Conservation (phyloP, 208 protist genomes). For the Leishmania mexicana region DNA sequence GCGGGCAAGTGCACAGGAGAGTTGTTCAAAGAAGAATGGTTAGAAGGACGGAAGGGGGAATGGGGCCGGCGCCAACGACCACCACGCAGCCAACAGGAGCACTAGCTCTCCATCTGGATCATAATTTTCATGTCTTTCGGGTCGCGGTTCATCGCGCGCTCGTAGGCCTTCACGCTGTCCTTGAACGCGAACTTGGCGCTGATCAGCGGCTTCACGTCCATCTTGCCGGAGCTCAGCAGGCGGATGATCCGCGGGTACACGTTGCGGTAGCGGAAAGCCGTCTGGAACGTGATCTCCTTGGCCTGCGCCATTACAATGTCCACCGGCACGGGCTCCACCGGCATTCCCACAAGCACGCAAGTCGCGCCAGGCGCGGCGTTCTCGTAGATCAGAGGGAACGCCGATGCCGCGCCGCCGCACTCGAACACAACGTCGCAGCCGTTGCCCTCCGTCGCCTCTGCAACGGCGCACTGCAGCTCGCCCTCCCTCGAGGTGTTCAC, state of each 20-base stretch:
- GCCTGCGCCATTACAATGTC: constrained; percentile 47
- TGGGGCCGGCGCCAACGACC: not conserved
- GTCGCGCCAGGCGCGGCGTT: constrained; percentile 46
- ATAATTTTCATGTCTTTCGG: constrained; percentile 61
- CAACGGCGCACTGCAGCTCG: constrained; percentile 34
- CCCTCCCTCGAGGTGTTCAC: constrained; percentile 34
- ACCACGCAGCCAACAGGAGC: not conserved
- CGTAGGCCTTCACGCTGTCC: constrained; percentile 46
- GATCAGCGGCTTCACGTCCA: constrained; percentile 64
- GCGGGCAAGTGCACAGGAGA: not conserved
- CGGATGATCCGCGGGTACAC: constrained; percentile 48
- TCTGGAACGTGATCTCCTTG: constrained; percentile 62
- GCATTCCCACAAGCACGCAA: constrained; percentile 53
- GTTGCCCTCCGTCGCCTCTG: constrained; percentile 33
- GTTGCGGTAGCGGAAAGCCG: constrained; percentile 56
- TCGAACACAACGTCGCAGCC: constrained; percentile 56
- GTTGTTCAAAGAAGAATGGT: not conserved
- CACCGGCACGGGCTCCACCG: constrained; percentile 35
- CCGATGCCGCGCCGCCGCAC: constrained; percentile 39
- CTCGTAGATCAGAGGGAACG: constrained; percentile 44
- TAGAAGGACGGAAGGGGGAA: not conserved
- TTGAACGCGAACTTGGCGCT: constrained; percentile 47
- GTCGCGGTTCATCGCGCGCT: constrained; percentile 35
- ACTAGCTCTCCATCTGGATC: constrained; percentile 43
- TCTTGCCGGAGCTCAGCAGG: constrained; percentile 43